phyloP scores from a whole-genome alignment of 179 eudicot species.

The Spergularia azorica region DNA sequence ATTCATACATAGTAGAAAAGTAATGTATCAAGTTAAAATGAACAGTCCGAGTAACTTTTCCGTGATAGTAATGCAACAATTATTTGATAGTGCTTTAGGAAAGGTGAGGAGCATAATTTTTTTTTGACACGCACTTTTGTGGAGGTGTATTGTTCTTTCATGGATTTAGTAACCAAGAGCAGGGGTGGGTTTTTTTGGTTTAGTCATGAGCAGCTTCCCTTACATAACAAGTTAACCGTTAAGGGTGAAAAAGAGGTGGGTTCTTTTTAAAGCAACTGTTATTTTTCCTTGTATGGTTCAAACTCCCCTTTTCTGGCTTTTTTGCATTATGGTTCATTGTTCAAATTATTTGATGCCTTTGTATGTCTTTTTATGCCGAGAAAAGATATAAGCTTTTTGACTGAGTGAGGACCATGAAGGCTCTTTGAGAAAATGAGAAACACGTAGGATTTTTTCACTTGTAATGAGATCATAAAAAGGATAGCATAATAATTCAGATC shows the following conservation, averaged over 20 bases:
- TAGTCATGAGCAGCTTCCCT: slow-evolving; percentile 23
- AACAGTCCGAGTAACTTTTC: neutral
- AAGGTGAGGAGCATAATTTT: slow-evolving; percentile 3
- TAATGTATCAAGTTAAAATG: no score
- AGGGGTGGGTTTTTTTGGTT: slow-evolving; percentile 35
- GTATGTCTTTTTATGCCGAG: slow-evolving; percentile 76
- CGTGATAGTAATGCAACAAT: neutral
- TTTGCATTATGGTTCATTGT: slow-evolving; percentile 44
- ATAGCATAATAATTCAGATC: slow-evolving; percentile 16
- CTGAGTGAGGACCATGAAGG: slow-evolving; percentile 54
- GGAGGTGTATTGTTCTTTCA: slow-evolving; percentile 13
- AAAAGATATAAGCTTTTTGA: slow-evolving; percentile 69
- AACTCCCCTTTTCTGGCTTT: slow-evolving; percentile 52
- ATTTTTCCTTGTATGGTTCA: slow-evolving; percentile 42
- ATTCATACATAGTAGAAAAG: no score
- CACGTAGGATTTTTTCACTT: slow-evolving; percentile 27
- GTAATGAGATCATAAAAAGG: slow-evolving; percentile 15
- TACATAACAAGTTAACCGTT: slow-evolving; percentile 28
- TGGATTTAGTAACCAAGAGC: slow-evolving; percentile 21
- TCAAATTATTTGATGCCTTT: slow-evolving; percentile 64
- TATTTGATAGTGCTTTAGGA: neutral
- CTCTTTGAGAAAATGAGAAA: slow-evolving; percentile 23
- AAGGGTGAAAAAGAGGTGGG: slow-evolving; percentile 22
- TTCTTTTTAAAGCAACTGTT: slow-evolving; percentile 23
- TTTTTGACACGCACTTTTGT: neutral